These are phyloP conservation scores for Kodamaea anthophila DNA, from an alignment of 1,139 yeast species.

Conservation along the genomic window DNA sequence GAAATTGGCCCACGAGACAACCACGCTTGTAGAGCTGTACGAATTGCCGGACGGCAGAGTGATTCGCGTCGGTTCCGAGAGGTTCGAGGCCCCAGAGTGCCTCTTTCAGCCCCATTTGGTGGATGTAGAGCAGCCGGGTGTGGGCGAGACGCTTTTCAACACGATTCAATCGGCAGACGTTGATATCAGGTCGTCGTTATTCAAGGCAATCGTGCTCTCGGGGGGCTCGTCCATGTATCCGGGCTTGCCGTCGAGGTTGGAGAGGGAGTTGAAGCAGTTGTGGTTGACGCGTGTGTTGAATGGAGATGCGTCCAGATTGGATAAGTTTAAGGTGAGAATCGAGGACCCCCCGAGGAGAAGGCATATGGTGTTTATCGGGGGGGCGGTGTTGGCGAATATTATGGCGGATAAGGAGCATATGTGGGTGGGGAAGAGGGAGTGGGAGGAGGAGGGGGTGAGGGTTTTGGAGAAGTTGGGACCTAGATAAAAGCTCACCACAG, in stretches of 20 bases:
- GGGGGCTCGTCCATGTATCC: conserved; percentile 99
- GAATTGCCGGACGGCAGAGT: conserved; percentile 96
- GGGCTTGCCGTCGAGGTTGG: conserved; percentile 92
- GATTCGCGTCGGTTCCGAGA: conserved; percentile 88
- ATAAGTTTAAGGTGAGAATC: conserved; percentile 89
- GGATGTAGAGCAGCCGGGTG: conserved; percentile 97
- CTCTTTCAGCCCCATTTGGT: conserved; percentile 93
- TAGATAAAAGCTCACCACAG: conserved; percentile 25
- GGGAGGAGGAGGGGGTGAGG: conserved; percentile 95
- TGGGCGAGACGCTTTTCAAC: conserved; percentile 87
- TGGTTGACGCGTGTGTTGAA: conserved; percentile 88
- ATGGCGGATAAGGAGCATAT: conserved; percentile 98
- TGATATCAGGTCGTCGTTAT: conserved; percentile 83
- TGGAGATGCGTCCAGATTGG: conserved; percentile 81
- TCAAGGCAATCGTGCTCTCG: conserved; percentile 86
- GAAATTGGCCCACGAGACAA: conserved; percentile 85
- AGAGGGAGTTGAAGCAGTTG: conserved; percentile 90
- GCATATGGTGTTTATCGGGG: conserved; percentile 98
- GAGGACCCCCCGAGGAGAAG: conserved; percentile 99
- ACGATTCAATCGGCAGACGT: conserved; percentile 93
- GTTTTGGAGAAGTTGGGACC: conserved; percentile 90
- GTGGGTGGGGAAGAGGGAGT: conserved; percentile 95
- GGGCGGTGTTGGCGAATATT: conserved; percentile 95
- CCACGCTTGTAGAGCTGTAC: conserved; percentile 83
- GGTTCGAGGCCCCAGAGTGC: conserved; percentile 98